Evolutionary conservation across 139 green algal species (phyloP), one percentile per base, ranked within the genome.

Genomic region (Astrephomene gubernaculifera): DNA sequence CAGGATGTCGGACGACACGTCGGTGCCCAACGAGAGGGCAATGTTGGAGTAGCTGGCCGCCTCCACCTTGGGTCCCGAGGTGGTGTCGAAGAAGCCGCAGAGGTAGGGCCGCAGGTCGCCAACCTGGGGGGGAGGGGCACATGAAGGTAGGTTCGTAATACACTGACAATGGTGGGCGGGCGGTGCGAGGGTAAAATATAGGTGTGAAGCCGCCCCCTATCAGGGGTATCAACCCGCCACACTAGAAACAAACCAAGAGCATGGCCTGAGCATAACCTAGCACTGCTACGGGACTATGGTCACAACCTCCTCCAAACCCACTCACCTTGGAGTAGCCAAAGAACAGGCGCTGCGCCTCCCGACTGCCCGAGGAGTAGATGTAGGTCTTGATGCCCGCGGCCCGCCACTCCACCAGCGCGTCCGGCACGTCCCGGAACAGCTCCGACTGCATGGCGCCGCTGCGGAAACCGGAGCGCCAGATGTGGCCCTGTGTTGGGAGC

Each of bases 71-170:
- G 91, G 41, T 0, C 97, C 97, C 10, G 81, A 91, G 39, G 86
- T 96, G 52, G 97, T 99, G 94, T 99, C 97, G 79, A 99, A 99
- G 90, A 96, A 99, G 71, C 96, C 97, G 54, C 73, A 90, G 53
- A 99, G 88, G 89, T 97, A 96, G 1, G 87, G 90, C 9, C 95
- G 90, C 85, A 99, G 84, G 86, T 99, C 97, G 22, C 97, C 97
- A 17, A 85, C 90, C 93, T 96, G 84, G 49, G 49, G 14, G 49
- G 49, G 49, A 57, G 49, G 49, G 49, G 49, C 49, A 17, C 49
- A 57, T 57, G 49, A 17, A 57, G 14, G 49, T n/a, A n/a, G n/a
- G n/a, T n/a, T n/a, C n/a, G n/a, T n/a, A n/a, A n/a, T n/a, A n/a
- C n/a, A n/a, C n/a, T n/a, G n/a, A n/a, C n/a, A n/a, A n/a, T n/a